Evolutionary conservation across 2,329 filamentous ascomycete genomes (phyloP).

Genomic region (Thelonectria blattea): DNA sequence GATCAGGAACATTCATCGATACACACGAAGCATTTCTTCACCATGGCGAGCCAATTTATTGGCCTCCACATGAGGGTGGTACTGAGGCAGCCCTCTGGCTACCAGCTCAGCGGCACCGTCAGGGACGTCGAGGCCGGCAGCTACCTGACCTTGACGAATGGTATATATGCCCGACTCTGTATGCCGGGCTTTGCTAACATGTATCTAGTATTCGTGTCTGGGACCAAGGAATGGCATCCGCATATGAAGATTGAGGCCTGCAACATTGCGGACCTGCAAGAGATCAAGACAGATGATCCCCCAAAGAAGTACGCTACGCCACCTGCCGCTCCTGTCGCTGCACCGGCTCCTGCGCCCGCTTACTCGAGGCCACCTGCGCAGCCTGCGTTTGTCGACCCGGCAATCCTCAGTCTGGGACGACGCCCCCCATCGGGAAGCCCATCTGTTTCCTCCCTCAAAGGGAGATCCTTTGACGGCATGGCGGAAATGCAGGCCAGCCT

Average conservation of each 20-base stretch:
- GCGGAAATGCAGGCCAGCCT: slow-evolving; percentile 20
- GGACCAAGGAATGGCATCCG: slow-evolving; percentile 49
- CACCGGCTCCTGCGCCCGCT: slow-evolving; percentile 35
- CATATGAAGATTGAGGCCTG: slow-evolving; percentile 54
- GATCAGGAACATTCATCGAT: slow-evolving; percentile 2
- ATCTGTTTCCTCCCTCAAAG: slow-evolving; percentile 31
- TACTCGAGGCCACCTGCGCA: slow-evolving; percentile 41
- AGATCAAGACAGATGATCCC: slow-evolving; percentile 43
- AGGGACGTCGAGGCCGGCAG: slow-evolving; percentile 70
- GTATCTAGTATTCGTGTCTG: slow-evolving; percentile 46
- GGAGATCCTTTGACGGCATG: slow-evolving; percentile 15
- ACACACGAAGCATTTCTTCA: slow-evolving; percentile 13
- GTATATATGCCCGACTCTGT: slow-evolving; percentile 51
- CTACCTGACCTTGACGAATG: slow-evolving; percentile 74
- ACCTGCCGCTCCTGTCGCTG: slow-evolving; percentile 31
- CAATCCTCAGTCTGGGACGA: slow-evolving; percentile 74
- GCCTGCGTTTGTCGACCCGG: slow-evolving; percentile 75
- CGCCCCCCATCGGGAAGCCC: slow-evolving; percentile 43
- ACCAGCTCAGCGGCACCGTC: slow-evolving; percentile 72
- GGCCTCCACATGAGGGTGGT: slow-evolving; percentile 79
- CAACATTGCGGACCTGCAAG: slow-evolving; percentile 54
- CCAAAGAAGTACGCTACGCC: slow-evolving; percentile 39
- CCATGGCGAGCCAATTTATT: slow-evolving; percentile 69
- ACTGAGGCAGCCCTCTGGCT: slow-evolving; percentile 68
- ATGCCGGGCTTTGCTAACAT: slow-evolving; percentile 13